A percentile compares a stretch with the other conserved stretches of the same genome.
Conservation (phyloP, 148 eudicot genomes). For the Diospyros kaki region DNA sequence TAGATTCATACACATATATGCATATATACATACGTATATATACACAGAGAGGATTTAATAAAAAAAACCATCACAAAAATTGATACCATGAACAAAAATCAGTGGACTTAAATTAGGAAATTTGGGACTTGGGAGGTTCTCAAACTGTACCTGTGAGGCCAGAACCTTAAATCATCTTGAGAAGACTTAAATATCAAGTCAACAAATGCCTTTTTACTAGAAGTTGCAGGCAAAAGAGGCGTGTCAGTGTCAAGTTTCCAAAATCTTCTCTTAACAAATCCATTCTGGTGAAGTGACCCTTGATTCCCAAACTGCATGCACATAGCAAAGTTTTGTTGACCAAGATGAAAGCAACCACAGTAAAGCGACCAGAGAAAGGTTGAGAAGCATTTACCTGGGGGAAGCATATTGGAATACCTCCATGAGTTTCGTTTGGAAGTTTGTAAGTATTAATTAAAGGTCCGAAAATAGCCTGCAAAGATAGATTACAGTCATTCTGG, state of each 20-base stretch:
- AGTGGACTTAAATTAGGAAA: no score
- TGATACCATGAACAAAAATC: background rate
- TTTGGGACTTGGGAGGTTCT: background rate
- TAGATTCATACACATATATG: no score
- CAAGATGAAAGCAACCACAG: background rate
- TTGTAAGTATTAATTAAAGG: constrained; percentile 12
- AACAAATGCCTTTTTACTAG: constrained; percentile 49
- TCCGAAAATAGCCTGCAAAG: constrained; percentile 62
- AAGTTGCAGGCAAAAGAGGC: constrained; percentile 48
- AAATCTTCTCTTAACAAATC: constrained; percentile 83
- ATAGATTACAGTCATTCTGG: background rate
- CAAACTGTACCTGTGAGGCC: constrained; percentile 70
- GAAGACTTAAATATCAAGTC: constrained; percentile 85
- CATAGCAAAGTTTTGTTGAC: constrained; percentile 1
- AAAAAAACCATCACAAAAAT: background rate
- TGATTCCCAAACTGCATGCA: constrained; percentile 60
- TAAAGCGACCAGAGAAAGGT: constrained; percentile 3
- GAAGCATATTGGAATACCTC: constrained; percentile 96
- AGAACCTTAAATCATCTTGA: constrained; percentile 71
- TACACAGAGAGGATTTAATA: no score
- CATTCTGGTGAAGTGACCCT: constrained; percentile 80
- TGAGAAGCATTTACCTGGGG: constrained; percentile 65
- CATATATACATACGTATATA: no score
- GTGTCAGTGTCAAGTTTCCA: constrained; percentile 70
- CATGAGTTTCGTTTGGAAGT: constrained; percentile 94